Conservation (phyloP, 2,329 filamentous ascomycete genomes). For the Colletotrichum viniferum region DNA sequence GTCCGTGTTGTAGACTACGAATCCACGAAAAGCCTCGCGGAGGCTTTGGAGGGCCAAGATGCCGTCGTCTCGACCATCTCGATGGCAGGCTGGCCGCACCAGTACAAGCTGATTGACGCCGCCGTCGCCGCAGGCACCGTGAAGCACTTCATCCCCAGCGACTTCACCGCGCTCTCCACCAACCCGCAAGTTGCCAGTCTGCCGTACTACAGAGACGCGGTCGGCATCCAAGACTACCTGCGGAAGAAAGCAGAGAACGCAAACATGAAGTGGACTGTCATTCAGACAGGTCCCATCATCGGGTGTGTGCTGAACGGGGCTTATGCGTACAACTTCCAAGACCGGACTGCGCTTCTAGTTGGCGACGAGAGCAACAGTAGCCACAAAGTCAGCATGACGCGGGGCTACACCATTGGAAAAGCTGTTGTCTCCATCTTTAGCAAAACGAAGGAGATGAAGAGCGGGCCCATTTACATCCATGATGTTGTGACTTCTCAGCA, state of each 20-base stretch:
- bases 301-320: slow-evolving; percentile 24
- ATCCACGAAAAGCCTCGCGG: slow-evolving; percentile 47
- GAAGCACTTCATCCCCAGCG: slow-evolving; percentile 57
- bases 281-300: slow-evolving; percentile 48
- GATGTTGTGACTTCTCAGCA: slow-evolving; percentile 54
- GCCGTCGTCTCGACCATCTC: slow-evolving; percentile 55
- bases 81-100: slow-evolving; percentile 42
- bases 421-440: slow-evolving; percentile 51
- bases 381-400: slow-evolving; percentile 48
- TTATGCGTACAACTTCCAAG: slow-evolving; percentile 4
- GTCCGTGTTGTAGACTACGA: slow-evolving; percentile 39
- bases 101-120: slow-evolving; percentile 55
- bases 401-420: slow-evolving; percentile 47
- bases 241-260: slow-evolving; percentile 10
- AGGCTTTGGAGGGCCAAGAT: slow-evolving; percentile 59
- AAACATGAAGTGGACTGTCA: slow-evolving; percentile 33
- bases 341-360: slow-evolving; percentile 42
- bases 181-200: slow-evolving; percentile 12
- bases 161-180: slow-evolving; percentile 41
- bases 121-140: slow-evolving; percentile 54
- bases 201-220: slow-evolving; percentile 15
- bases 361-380: slow-evolving; percentile 46
- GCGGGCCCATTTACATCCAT: slow-evolving; percentile 56
- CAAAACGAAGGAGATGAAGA: slow-evolving; percentile 50
- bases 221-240: slow-evolving; percentile 19